These are phyloP conservation scores for Phyllosticta citrichinensis DNA, from an alignment of 2,329 filamentous ascomycete species.

Conservation along the genomic window DNA sequence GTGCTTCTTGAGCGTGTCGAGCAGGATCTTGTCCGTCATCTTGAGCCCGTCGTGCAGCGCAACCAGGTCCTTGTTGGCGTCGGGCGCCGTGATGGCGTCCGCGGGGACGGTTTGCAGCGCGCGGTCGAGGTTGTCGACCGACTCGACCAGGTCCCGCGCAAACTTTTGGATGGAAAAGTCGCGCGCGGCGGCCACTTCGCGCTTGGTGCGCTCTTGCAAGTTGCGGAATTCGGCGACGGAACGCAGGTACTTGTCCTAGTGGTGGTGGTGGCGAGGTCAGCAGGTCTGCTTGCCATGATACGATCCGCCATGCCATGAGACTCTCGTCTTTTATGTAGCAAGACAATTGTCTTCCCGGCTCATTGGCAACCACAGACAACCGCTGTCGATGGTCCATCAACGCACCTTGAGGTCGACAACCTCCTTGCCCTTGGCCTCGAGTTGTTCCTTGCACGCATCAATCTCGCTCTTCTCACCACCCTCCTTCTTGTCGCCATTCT, in stretches of 20 bases:
- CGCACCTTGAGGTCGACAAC: slow-evolving; percentile 74
- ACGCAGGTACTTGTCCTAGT: slow-evolving; percentile 86
- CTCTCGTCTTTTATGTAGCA: neutral
- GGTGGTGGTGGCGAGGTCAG: slow-evolving; percentile 3
- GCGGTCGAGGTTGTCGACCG: slow-evolving; percentile 93
- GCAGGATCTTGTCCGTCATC: slow-evolving; percentile 87
- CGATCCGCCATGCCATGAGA: neutral
- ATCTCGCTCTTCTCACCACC: slow-evolving; percentile 28
- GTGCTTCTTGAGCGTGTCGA: slow-evolving; percentile 85
- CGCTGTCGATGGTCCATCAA: neutral
- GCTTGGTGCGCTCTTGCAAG: slow-evolving; percentile 86
- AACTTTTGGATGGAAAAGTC: slow-evolving; percentile 94
- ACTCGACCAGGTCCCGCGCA: slow-evolving; percentile 88
- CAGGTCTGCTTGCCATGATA: neutral
- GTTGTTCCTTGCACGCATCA: slow-evolving; percentile 47
- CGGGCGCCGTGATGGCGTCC: slow-evolving; percentile 52
- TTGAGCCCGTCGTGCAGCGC: slow-evolving; percentile 81
- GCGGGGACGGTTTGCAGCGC: slow-evolving; percentile 70
- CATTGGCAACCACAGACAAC: neutral
- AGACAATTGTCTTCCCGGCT: neutral
- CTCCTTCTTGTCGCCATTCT: slow-evolving; percentile 34
- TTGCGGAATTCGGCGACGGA: slow-evolving; percentile 95
- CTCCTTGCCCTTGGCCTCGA: slow-evolving; percentile 64
- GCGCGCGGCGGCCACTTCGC: slow-evolving; percentile 76
- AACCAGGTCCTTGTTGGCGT: slow-evolving; percentile 59